Evolutionary conservation across 306 rosid genomes (phyloP), one percentile per base, ranked within the genome.

Genomic region (Arachis hypogaea): DNA sequence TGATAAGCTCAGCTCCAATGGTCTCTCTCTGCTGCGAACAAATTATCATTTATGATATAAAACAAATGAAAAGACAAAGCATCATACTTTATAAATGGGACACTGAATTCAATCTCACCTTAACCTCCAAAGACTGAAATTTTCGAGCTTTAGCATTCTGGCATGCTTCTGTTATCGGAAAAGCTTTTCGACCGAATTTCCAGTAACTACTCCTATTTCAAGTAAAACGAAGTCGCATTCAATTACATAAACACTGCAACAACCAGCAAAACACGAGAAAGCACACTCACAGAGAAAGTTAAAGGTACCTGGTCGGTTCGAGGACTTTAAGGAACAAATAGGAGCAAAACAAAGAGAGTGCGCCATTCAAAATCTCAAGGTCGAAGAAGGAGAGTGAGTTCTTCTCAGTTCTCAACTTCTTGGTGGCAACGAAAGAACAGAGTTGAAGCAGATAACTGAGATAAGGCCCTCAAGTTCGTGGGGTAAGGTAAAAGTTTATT

Each of bases 221-320:
- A 77, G 57, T 10, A 41, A 81, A 45, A n/a, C 51, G 66, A 52
- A 44, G 14, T 44, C 59, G 49, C 73, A 72, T 65, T 71, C 47
- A 60, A 11, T 77, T 5, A 42, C 69, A 46, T 36, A 11, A 78
- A 42, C 42, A 11, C 54, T 4, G 9, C n/a, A 66, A 51, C 73
- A 46, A 58, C 14, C 59, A 29, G 46, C 14, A 61, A 65, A 59
- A 56, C 9, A 65, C 72, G 59, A 66, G 55, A 61, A 14, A 46
- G 3, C 36, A 30, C 36, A 30, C 36, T 1, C 36, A 58, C 6
- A 59, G 30, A 41, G 64, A 41, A 38, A 11, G 62, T 56, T 43
- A 58, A 65, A 12, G 12, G 59, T 77, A 95, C 99, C 94, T 77
- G 90, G 87, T 68, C 62, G 88, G 83, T 81, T 82, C n/a, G 97